Evolutionary conservation across 129 eudicot genomes (phyloP).

Genomic region (Flaveria sonorensis): DNA sequence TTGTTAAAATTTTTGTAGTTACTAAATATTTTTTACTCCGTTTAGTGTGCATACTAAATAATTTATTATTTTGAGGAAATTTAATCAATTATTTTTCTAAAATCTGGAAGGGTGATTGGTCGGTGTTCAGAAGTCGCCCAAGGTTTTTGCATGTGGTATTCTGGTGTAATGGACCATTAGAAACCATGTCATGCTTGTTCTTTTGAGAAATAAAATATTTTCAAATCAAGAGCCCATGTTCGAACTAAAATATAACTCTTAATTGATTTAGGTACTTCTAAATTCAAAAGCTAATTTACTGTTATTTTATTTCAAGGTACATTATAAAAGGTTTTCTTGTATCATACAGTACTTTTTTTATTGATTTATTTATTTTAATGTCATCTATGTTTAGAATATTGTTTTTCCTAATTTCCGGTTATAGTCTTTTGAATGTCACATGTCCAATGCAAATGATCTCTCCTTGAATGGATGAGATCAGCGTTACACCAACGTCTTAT

Average conservation of each 20-base stretch:
- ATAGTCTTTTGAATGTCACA: too few relatives aligned
- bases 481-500: too few relatives aligned
- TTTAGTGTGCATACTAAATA: background rate
- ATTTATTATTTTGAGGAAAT: background rate
- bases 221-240: constrained; percentile 12
- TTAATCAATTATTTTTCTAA: background rate
- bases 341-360: background rate
- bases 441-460: too few relatives aligned
- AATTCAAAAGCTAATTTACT: background rate
- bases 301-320: background rate
- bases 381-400: too few relatives aligned
- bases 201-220: constrained; percentile 16
- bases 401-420: too few relatives aligned
- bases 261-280: background rate
- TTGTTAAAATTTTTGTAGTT: too few relatives aligned
- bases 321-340: background rate
- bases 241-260: background rate
- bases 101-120: constrained; percentile 4
- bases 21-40: background rate
- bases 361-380: background rate
- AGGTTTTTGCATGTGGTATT: constrained; percentile 37
- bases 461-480: too few relatives aligned
- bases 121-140: constrained; percentile 36
- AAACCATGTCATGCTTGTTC: constrained; percentile 24
- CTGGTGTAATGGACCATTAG: background rate